Evolutionary conservation across 2,329 filamentous ascomycete species (phyloP).

Genomic region (Aspergillus vadensis): DNA sequence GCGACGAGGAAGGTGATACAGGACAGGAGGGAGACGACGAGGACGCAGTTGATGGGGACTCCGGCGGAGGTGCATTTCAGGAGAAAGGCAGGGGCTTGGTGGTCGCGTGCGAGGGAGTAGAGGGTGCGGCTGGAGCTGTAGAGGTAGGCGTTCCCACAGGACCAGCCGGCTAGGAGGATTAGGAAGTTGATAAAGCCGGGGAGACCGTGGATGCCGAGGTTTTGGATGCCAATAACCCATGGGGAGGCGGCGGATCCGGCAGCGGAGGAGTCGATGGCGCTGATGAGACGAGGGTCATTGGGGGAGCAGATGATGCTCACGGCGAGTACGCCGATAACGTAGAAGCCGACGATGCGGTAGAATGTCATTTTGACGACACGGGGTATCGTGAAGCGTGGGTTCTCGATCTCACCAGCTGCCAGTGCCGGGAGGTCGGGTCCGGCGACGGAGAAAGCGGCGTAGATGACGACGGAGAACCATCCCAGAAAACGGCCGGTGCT

Average conservation of each 20-base stretch:
- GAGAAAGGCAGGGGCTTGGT: conserved; percentile 58
- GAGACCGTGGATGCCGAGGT: conserved; percentile 66
- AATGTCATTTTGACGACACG: conserved; percentile 74
- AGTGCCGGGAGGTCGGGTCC: conserved; percentile 63
- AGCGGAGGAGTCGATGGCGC: conserved; percentile 57
- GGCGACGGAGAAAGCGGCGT: conserved; percentile 65
- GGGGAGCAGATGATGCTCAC: conserved; percentile 70
- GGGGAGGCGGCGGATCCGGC: conserved; percentile 69
- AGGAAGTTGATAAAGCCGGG: conserved; percentile 73
- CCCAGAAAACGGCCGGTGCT: conserved; percentile 69
- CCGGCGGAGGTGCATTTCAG: conserved; percentile 61
- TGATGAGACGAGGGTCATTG: conserved; percentile 60
- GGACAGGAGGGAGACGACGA: conserved; percentile 64
- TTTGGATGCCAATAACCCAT: conserved; percentile 71
- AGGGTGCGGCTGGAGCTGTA: conserved; percentile 56
- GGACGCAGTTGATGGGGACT: conserved; percentile 71
- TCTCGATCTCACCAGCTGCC: conserved; percentile 67
- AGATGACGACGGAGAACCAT: conserved; percentile 71
- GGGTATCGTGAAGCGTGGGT: conserved; percentile 69
- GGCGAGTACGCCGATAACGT: conserved; percentile 70
- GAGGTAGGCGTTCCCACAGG: conserved; percentile 68
- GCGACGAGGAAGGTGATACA: conserved; percentile 72
- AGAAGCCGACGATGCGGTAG: conserved; percentile 74
- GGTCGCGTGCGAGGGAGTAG: conserved; percentile 50
- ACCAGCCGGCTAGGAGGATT: conserved; percentile 71